These are phyloP conservation scores for Gracilaria domingensis DNA, from an alignment of 23 red algal genomes.

Conservation along the genomic window DNA sequence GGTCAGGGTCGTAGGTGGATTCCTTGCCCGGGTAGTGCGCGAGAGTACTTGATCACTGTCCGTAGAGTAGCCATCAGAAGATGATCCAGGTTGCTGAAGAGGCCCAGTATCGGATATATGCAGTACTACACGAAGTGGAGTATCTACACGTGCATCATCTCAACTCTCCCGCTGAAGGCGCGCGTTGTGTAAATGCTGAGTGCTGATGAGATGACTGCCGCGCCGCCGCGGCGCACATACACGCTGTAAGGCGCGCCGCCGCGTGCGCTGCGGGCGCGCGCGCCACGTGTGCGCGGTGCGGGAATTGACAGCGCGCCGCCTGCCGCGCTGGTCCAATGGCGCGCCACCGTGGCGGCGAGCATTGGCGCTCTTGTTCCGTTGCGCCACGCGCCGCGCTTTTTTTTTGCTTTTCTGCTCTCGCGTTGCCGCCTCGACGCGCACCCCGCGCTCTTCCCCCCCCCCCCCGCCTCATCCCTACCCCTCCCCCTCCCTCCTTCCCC, in stretches of 20 bases:
- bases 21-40: too few species aligned
- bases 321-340: not conserved
- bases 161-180: too few species aligned
- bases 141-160: too few species aligned
- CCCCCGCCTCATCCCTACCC: not conserved
- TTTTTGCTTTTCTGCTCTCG: not conserved
- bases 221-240: too few species aligned
- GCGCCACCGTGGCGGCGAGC: not conserved
- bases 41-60: too few species aligned
- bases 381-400: slow-evolving; percentile 2
- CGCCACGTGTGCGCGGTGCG: slow-evolving; percentile 15
- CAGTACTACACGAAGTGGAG: too few species aligned
- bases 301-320: not conserved
- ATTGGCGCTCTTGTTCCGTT: not conserved
- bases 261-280: not conserved
- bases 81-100: too few species aligned
- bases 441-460: slow-evolving; percentile 17
- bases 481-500: not conserved
- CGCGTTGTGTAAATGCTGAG: too few species aligned
- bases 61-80: too few species aligned
- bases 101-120: too few species aligned
- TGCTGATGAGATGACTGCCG: too few species aligned
- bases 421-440: not conserved
- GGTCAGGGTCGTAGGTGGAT: too few species aligned
- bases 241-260: not conserved